A percentile compares a stretch with the other conserved stretches of the same genome.
Evolutionary conservation across 2,329 filamentous ascomycete genomes (phyloP).

Genomic region (Penicillium hesseltinei): DNA sequence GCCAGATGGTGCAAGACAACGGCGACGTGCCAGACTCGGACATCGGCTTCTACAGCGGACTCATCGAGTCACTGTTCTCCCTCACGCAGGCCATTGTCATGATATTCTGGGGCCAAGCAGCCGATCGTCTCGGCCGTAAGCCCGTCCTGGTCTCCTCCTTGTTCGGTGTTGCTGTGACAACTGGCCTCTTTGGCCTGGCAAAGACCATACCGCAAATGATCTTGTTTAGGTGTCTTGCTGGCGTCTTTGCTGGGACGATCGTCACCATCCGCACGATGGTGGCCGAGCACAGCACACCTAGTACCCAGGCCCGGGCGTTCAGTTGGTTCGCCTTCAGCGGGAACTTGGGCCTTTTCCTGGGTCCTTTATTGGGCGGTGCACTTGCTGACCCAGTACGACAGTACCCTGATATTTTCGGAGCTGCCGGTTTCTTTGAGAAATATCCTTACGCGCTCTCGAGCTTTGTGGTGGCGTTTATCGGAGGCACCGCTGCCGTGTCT

Average conservation of each 20-base stretch:
- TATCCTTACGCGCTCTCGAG: conserved; percentile 67
- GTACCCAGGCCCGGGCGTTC: conserved; percentile 71
- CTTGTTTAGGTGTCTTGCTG: conserved; percentile 66
- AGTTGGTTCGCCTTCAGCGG: conserved; percentile 73
- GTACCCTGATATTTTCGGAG: conserved; percentile 59
- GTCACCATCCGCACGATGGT: conserved; percentile 77
- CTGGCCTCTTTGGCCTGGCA: conserved; percentile 67
- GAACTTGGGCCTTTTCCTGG: conserved; percentile 72
- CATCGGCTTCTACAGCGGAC: conserved; percentile 74
- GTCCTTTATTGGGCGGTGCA: conserved; percentile 63
- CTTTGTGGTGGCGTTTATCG: conserved; percentile 56
- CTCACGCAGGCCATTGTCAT: conserved; percentile 75
- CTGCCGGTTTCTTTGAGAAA: conserved; percentile 57
- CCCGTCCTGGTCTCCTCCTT: conserved; percentile 69
- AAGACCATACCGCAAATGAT: conserved; percentile 71
- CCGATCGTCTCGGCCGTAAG: conserved; percentile 69
- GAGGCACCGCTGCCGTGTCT: conserved; percentile 52
- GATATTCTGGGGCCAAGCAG: conserved; percentile 68
- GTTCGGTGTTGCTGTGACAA: conserved; percentile 60
- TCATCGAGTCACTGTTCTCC: conserved; percentile 71
- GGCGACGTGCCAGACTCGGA: conserved; percentile 62
- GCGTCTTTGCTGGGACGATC: conserved; percentile 70
- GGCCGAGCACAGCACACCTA: conserved; percentile 66
- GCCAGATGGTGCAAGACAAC: conserved; percentile 69
- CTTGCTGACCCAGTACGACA: conserved; percentile 66